phyloP scores from a whole-genome alignment of 345 rosid genomes.

The Pelargonium nanum region DNA sequence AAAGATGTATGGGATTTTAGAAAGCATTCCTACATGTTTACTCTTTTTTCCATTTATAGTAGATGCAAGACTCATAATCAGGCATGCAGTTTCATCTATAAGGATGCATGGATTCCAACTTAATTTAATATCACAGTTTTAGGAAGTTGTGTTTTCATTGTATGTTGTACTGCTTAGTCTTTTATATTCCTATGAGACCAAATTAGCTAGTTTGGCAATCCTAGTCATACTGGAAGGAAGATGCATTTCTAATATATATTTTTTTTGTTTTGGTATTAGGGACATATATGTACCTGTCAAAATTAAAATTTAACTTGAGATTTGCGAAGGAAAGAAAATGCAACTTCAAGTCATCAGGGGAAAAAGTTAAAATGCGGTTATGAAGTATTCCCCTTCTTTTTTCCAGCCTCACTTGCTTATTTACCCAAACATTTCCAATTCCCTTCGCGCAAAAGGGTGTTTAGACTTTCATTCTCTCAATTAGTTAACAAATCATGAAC shows the following conservation, averaged over 20 bases:
- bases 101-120: background rate
- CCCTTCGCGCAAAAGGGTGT: background rate
- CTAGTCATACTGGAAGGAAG: background rate
- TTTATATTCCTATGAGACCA: too few relatives aligned
- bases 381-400: background rate
- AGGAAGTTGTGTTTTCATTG: background rate
- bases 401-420: background rate
- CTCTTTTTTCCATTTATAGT: background rate
- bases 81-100: background rate
- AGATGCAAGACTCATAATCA: background rate
- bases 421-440: background rate
- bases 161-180: background rate
- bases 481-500: background rate
- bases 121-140: too few relatives aligned
- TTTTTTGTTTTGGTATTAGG: too few relatives aligned
- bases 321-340: background rate
- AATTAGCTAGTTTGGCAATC: too few relatives aligned
- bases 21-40: too few relatives aligned
- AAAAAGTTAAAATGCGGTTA: background rate
- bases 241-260: background rate
- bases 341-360: background rate
- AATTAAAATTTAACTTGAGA: background rate
- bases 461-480: background rate
- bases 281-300: background rate
- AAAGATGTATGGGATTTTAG: background rate